phyloP scores from a whole-genome alignment of 805 yeast genomes.

The Wickerhamiella siamensis region DNA sequence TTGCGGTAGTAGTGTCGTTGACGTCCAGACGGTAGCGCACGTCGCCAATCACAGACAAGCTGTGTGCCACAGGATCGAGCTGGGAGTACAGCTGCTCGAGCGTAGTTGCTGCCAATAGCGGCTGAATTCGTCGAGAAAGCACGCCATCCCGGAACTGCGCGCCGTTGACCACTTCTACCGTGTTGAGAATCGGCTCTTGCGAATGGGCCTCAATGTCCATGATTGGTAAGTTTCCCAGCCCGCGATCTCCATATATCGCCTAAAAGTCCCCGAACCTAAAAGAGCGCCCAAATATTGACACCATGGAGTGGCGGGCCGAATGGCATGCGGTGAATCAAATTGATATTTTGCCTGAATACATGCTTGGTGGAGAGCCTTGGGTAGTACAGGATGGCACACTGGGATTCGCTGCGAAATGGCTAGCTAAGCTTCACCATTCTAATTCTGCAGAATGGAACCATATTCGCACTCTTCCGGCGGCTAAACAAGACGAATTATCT shows the following conservation, averaged over 20 bases:
- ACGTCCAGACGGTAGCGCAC: constrained; percentile 7
- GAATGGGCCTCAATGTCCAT: constrained; percentile 16
- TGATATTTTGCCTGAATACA: neutral
- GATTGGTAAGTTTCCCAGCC: constrained; percentile 1
- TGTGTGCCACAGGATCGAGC: constrained; percentile 16
- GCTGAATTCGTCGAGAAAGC: constrained; percentile 18
- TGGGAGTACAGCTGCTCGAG: constrained; percentile 16
- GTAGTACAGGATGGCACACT: constrained; percentile 15
- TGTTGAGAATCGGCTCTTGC: constrained; percentile 18
- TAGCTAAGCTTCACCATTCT: constrained; percentile 10
- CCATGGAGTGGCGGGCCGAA: neutral
- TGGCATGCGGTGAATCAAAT: neutral
- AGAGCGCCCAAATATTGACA: no score
- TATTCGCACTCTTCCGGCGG: constrained; percentile 1
- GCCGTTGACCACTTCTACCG: constrained; percentile 21
- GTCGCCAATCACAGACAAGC: constrained; percentile 14
- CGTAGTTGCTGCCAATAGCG: constrained; percentile 17
- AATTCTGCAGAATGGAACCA: constrained; percentile 3
- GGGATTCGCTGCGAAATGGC: constrained; percentile 15
- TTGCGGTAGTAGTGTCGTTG: neutral
- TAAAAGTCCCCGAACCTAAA: no score
- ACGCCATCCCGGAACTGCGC: constrained; percentile 18
- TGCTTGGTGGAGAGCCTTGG: constrained; percentile 2
- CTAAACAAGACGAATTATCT: constrained; percentile 3
- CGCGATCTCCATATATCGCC: constrained; percentile 3